Evolutionary conservation across 176 grass and related monocot genomes (phyloP), one percentile per base, ranked within the genome.

Genomic region (Oryza coarctata): DNA sequence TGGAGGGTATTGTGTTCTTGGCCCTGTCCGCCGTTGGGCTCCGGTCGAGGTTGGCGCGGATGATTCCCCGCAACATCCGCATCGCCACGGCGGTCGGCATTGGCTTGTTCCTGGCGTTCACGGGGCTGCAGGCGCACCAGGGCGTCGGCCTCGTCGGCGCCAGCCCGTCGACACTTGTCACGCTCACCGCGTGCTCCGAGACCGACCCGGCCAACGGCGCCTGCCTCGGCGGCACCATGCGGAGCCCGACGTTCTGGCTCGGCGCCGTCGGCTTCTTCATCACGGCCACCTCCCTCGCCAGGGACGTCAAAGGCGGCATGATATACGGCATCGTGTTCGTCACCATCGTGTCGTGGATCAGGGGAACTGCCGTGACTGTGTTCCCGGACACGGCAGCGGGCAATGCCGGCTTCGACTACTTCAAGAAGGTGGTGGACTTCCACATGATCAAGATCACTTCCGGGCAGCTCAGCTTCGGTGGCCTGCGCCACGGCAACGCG

Each of bases 301-400:
- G 83, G 30, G 73, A 84, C 47, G 77, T 94, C 23, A 94, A 87
- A 41, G 92, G 92, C 0, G 20, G 25, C 68, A 92, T 94, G 84
- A 92, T 94, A 67, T 94, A 94, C n/a, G 92, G 92, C 73, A 89
- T 94, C 32, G 11, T 92, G 4, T 89, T 94, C 49, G 92, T 94
- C 2, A 92, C 92, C 5, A 71, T 31, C 8, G 40, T 94, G 52
- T 94, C 92, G 0, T 94, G 92, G 92, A 63, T 92, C 35, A 60
- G 92, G 3, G 87, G 87, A 68, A 94, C 92, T 0, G 3, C 34
- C 32, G 92, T 92, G 63, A 94, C 92, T 1, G 84, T 84, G 9
- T 94, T 94, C 70, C 89, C 92, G 15, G 81, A 89, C 83, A 92
- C 92, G 40, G 17, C 84, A 0, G 80, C 70, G 0, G 92, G 92